Base-by-base conservation (phyloP, 2,329 filamentous ascomycete genomes). In the Thielaviopsis punctulata region DNA sequence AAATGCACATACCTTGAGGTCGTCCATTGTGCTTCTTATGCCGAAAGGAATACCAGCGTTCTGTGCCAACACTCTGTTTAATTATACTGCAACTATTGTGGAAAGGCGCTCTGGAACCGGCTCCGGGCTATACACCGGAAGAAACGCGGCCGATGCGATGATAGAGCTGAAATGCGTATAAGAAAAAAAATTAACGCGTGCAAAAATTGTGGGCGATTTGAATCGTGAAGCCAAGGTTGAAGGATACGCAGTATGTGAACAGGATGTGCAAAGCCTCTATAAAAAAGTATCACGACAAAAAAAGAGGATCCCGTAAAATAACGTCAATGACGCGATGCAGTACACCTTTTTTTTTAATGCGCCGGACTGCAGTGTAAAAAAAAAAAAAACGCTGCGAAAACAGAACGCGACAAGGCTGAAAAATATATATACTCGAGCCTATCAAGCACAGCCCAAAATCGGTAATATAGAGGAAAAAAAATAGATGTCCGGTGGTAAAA, bases 11-110 rank as follows among this genome's bases (percentile, higher is more conserved):
- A 48, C 50, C 39, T 52, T 48, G 27, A 46, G 36, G 44, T 33
- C 53, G 51, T 52, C 49, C 49, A 45, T 54, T 44, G 44, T 27
- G 25, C 48, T 41, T 51, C 44, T 55, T 45, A 53, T 48, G 49
- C 43, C 51, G 47, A 30, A 48, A 51, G 23, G 27, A 45, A 48
- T 53, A 21, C n/a, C n/a, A n/a, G n/a, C n/a, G n/a, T n/a, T n/a
- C n/a, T n/a, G n/a, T 44, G 19, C 39, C 49, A 51, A 39, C 45
- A 30, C 43, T 18, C 23, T 46, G 41, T 27, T 23, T 27, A 47
- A 9, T 7, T 22, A 25, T 23, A 22, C 47, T 19, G 44, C 51
- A 43, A 50, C 27, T 48, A 41, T 23, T 27, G 24, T 25, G 18
- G 18, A n/a, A n/a, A 39, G 33, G 21, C 13, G 48, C 23, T 49